Evolutionary conservation across 345 rosid genomes (phyloP).

Genomic region (Arabis hirsuta): DNA sequence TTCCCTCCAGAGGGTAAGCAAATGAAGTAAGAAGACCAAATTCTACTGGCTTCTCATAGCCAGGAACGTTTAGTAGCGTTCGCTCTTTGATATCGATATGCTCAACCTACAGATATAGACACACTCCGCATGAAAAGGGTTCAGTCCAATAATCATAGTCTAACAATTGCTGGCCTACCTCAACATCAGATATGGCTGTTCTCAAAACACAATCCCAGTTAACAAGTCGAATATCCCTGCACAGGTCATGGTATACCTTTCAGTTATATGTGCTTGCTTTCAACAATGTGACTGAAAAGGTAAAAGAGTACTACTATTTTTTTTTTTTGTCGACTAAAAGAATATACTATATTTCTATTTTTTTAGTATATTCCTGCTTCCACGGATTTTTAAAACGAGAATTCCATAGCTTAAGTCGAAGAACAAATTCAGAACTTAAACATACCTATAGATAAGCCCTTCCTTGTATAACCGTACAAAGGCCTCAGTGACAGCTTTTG

Average conservation of each 20-base stretch:
- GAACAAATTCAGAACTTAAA: conserved; percentile 13
- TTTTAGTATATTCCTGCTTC: neutral
- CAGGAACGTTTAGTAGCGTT: conserved; percentile 71
- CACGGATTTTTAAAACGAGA: neutral
- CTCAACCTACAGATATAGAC: conserved; percentile 67
- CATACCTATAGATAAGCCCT: conserved; percentile 87
- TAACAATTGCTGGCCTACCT: conserved; percentile 54
- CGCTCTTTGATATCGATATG: conserved; percentile 73
- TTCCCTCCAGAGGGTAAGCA: conserved; percentile 87
- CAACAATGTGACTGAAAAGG: conserved; percentile 10
- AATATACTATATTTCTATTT: neutral
- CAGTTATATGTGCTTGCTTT: conserved; percentile 2
- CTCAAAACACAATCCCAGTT: conserved; percentile 88
- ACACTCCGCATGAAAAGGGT: conserved; percentile 35
- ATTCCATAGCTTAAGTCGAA: conserved; percentile 12
- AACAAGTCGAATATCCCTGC: conserved; percentile 83
- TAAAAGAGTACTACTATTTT: neutral
- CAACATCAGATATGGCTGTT: conserved; percentile 92
- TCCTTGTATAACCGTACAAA: conserved; percentile 74
- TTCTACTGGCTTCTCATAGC: conserved; percentile 82
- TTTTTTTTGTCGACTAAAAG: too few relatives aligned
- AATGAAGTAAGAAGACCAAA: conserved; percentile 92
- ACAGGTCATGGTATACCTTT: conserved; percentile 30
- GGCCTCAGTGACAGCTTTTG: conserved; percentile 88
- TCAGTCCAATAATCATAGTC: conserved; percentile 15